Evolutionary conservation across 2,329 filamentous ascomycete species (phyloP).

Genomic region (Onygenales sp.): DNA sequence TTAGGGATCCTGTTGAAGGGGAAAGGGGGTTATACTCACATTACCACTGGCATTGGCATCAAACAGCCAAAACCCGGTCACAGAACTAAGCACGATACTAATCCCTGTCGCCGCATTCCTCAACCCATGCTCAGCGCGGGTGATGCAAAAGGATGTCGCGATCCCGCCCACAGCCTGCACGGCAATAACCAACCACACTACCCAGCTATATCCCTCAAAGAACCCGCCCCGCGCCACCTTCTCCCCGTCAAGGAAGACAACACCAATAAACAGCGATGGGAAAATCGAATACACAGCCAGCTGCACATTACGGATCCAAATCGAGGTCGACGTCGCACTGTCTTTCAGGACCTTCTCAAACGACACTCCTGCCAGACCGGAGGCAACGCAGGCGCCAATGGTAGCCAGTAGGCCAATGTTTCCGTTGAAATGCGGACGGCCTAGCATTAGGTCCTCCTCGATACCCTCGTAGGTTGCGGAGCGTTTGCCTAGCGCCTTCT

Average conservation of each 20-base stretch:
- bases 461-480: slow-evolving; percentile 91
- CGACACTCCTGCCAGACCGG: slow-evolving; percentile 66
- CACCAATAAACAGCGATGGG: slow-evolving; percentile 75
- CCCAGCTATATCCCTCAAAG: slow-evolving; percentile 87
- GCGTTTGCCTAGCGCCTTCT: slow-evolving; percentile 49
- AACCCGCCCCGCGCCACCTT: slow-evolving; percentile 78
- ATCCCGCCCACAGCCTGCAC: slow-evolving; percentile 80
- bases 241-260: slow-evolving; percentile 77
- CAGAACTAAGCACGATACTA: slow-evolving; percentile 77
- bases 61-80: slow-evolving; percentile 81
- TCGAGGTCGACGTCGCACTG: slow-evolving; percentile 55
- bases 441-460: slow-evolving; percentile 48
- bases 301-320: slow-evolving; percentile 94
- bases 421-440: slow-evolving; percentile 58
- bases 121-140: slow-evolving; percentile 78
- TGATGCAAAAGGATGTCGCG: slow-evolving; percentile 71
- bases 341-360: slow-evolving; percentile 81
- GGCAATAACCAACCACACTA: slow-evolving; percentile 77
- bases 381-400: slow-evolving; percentile 66
- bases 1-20: too few species aligned
- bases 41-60: slow-evolving; percentile 62
- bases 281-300: slow-evolving; percentile 90
- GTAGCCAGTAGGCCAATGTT: slow-evolving; percentile 72
- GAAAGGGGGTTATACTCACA: slow-evolving; percentile 43
- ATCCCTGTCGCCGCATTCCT: slow-evolving; percentile 92